Conservation (phyloP, 306 rosid species). For the Quillaja saponaria region DNA sequence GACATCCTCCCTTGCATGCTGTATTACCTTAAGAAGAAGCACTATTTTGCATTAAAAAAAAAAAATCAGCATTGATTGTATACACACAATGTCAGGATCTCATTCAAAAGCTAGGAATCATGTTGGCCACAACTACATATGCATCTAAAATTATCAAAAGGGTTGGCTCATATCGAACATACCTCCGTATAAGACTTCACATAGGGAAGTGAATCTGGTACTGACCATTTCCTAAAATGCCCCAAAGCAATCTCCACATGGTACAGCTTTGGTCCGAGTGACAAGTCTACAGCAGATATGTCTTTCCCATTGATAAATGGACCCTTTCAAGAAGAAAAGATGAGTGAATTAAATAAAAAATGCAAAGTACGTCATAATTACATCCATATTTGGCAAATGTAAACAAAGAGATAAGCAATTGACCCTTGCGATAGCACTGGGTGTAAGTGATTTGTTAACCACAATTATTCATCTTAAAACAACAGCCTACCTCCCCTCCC, state of each 20-base stretch:
- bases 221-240: constrained; percentile 76
- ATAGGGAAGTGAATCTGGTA: constrained; percentile 73
- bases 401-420: too few species aligned
- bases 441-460: too few species aligned
- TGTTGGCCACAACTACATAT: background rate
- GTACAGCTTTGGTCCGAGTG: constrained; percentile 88
- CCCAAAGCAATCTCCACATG: constrained; percentile 90
- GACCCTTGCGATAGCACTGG: too few species aligned
- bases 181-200: constrained; percentile 74
- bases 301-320: constrained; percentile 82
- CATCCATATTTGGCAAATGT: too few species aligned
- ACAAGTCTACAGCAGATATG: constrained; percentile 74
- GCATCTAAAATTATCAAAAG: background rate
- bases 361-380: too few species aligned
- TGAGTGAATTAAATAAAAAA: constrained; percentile 10
- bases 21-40: too few species aligned
- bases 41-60: too few species aligned
- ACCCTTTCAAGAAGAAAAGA: constrained; percentile 49
- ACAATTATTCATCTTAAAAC: too few species aligned
- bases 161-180: constrained; percentile 26
- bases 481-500: too few species aligned
- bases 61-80: too few species aligned
- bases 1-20: too few species aligned
- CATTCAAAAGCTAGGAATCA: background rate
- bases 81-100: too few species aligned